Conservation (phyloP, 129 eudicot species). For the Arctium minus region DNA sequence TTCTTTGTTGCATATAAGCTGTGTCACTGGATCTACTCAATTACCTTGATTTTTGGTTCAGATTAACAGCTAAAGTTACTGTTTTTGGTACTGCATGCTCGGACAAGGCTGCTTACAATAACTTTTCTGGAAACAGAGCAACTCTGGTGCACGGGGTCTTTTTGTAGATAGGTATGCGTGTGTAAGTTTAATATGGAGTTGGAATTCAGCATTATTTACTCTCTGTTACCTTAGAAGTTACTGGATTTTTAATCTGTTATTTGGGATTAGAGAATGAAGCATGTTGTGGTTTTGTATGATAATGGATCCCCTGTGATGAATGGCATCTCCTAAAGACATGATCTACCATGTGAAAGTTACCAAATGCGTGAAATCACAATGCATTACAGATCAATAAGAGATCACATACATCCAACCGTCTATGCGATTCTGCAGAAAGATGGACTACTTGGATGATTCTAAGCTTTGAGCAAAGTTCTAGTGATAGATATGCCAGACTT, state of each 20-base stretch:
- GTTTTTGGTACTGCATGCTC: background rate
- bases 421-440: background rate
- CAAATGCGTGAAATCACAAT: background rate
- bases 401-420: background rate
- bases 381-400: background rate
- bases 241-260: background rate
- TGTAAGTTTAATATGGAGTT: background rate
- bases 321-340: background rate
- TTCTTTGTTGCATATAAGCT: background rate
- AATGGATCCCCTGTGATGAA: background rate
- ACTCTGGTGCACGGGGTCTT: background rate
- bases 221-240: background rate
- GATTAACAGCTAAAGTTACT: background rate
- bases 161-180: background rate
- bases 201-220: background rate
- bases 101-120: background rate
- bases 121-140: background rate
- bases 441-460: background rate
- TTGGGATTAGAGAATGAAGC: background rate
- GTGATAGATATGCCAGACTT: background rate
- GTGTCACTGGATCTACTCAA: slow-evolving; percentile 7
- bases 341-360: background rate
- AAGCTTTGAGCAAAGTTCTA: background rate
- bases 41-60: background rate
- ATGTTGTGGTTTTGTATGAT: background rate